Evolutionary conservation across 192 early-diverging fungal genomes (phyloP).

Genomic region (Backusella psychrophila): DNA sequence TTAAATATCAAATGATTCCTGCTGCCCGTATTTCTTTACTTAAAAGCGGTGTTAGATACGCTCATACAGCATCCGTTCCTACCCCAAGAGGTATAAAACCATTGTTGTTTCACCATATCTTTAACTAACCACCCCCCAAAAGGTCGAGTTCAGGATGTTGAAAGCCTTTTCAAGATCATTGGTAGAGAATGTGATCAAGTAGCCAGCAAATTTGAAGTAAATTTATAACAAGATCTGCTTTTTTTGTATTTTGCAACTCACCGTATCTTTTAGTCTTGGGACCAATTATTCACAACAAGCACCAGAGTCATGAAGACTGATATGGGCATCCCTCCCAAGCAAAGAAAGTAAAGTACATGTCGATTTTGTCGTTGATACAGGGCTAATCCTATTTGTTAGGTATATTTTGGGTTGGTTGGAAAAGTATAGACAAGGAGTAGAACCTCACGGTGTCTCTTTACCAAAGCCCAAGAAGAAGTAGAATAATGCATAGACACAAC

Average conservation of each 20-base stretch:
- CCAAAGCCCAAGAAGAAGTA: constrained; percentile 14
- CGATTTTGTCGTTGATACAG: neutral
- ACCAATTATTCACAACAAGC: neutral
- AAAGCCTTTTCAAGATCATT: constrained; percentile 7
- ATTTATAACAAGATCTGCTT: no score
- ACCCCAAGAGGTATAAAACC: no score
- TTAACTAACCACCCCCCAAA: neutral
- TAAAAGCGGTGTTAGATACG: no score
- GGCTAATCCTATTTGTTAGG: neutral
- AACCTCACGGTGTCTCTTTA: neutral
- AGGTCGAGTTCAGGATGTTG: constrained; percentile 7
- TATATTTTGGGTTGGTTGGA: constrained; percentile 10
- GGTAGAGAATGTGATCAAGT: neutral
- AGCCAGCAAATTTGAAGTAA: constrained; percentile 1
- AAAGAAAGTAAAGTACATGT: neutral
- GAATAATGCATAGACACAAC: neutral
- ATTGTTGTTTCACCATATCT: no score
- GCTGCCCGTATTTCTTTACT: no score
- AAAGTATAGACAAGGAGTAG: neutral
- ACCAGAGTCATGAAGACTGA: constrained; percentile 3
- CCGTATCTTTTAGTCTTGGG: neutral
- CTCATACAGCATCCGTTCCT: no score
- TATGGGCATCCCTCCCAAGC: neutral
- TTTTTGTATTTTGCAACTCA: no score
- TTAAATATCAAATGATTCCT: no score